Evolutionary conservation across 768 basidiomycete species (phyloP), one percentile per base, ranked within the genome.

Genomic region (Rubroboletus pulcherrimus): DNA sequence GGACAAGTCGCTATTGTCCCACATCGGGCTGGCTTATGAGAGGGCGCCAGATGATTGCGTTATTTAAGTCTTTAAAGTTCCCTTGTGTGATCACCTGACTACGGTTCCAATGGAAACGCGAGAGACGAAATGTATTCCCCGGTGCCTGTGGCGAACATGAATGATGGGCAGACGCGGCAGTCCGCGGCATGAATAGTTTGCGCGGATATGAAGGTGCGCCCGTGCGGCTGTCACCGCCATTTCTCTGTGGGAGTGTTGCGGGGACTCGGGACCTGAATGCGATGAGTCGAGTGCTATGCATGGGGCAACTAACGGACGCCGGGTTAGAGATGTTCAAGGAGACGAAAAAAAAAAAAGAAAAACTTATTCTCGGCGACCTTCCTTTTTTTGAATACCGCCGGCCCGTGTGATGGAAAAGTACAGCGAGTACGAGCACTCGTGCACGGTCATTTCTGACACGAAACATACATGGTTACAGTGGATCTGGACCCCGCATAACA

Each of bases 121-220:
- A 54, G 61, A 63, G 51, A 48, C 44, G 51, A 58, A 24, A 53
- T 53, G 35, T 51, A 40, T 63, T 57, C 58, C 65, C 64, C 65
- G 59, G 70, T 71, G 61, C 66, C 70, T 61, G 64, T 60, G 68
- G 69, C 63, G 47, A 60, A 46, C 47, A 35, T 56, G 57, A 63
- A 56, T 67, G 70, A 63, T 59, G 65, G 52, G 14, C 62, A 60
- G 55, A 51, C 41, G 6, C 54, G 56, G 63, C 55, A 55, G 56
- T 61, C 68, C 65, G 69, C 67, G 67, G 67, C 57, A 11, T 43
- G 58, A 46, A 51, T 10, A 41, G 59, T 50, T 57, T 62, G 61
- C 57, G 67, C 71, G 70, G 70, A 71, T 58, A 72, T 72, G 71
- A 71, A 59, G 39, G 46, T 54, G 59, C 43, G 55, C 49, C 56